Base-by-base conservation (phyloP, 345 rosid genomes). In the Laguncularia racemosa region DNA sequence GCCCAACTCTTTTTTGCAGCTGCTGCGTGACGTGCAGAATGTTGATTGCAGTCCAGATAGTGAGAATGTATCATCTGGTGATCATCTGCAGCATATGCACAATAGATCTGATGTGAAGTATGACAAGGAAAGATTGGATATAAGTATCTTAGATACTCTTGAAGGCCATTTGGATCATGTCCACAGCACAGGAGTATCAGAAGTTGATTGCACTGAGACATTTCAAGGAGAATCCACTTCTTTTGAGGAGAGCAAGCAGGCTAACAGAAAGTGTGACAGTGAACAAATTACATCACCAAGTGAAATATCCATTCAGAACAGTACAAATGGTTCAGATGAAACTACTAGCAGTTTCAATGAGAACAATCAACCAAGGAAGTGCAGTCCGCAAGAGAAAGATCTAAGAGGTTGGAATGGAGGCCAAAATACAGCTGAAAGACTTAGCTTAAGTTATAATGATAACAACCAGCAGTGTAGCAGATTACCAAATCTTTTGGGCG, bases 1-100 rank as follows among this genome's bases (percentile, higher is more conserved):
- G 45, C 48, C 53, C 47, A 57, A 59, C 19, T 55, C 55, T 20
- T 63, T 68, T 51, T 13, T 76, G 79, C 80, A 83, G 82, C 93
- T 89, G 52, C 49, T 81, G 46, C 67, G 70, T n/a, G 69, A 66
- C 58, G 60, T 48, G 58, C 65, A 44, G 23, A 70, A 65, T 52
- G 76, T 66, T 52, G 69, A 59, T 53, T 58, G 50, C 33, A 52
- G 52, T 61, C 71, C 49, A 43, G 77, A 53, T 62, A 57, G 45
- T 43, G 72, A 55, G 44, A 65, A 56, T 48, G n/a, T 50, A 48
- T 58, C 66, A 60, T 50, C 70, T 47, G 54, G 52, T 56, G 63
- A 70, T 52, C 71, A 65, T 64, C 73, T 59, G 33, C 61, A 57
- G 16, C 47, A 64, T 58, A 69, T 56, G 46, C 62, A 38, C 23